Evolutionary conservation across 2,329 filamentous ascomycete genomes (phyloP).

Genomic region (Metarhizium guizhouense): DNA sequence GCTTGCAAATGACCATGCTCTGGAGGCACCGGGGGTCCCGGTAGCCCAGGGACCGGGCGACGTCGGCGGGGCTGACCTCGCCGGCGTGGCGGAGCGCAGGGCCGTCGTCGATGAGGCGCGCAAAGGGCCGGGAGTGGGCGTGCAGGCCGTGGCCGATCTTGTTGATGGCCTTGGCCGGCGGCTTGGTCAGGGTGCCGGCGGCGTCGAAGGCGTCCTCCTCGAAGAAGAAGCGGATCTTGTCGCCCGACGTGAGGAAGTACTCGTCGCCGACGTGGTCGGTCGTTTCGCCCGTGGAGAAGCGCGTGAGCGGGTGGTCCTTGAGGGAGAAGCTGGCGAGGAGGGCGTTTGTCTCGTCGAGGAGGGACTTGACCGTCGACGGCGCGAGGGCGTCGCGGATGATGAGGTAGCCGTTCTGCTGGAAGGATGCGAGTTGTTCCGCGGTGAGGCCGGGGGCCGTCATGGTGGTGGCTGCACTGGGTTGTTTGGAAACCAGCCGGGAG

Average conservation of each 20-base stretch:
- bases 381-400: conserved; percentile 72
- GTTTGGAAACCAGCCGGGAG: background rate
- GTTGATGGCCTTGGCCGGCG: conserved; percentile 81
- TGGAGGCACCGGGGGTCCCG: conserved; percentile 70
- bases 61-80: conserved; percentile 40
- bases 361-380: conserved; percentile 51
- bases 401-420: conserved; percentile 80
- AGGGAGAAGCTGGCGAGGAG: conserved; percentile 71
- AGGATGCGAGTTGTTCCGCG: conserved; percentile 59
- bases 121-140: conserved; percentile 57
- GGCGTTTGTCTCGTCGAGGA: conserved; percentile 65
- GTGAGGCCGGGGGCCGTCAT: conserved; percentile 47
- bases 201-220: conserved; percentile 82
- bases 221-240: conserved; percentile 95
- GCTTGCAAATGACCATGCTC: conserved; percentile 98
- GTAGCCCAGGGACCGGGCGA: conserved; percentile 67
- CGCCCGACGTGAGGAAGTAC: conserved; percentile 84
- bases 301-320: conserved; percentile 82
- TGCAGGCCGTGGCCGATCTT: conserved; percentile 78
- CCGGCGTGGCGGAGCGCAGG: conserved; percentile 23
- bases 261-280: conserved; percentile 79
- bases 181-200: conserved; percentile 57
- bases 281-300: conserved; percentile 77
- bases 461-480: background rate
- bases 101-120: conserved; percentile 45